Conservation (phyloP, 225 moss, liverwort and hornwort species). For the Asterella californica region DNA sequence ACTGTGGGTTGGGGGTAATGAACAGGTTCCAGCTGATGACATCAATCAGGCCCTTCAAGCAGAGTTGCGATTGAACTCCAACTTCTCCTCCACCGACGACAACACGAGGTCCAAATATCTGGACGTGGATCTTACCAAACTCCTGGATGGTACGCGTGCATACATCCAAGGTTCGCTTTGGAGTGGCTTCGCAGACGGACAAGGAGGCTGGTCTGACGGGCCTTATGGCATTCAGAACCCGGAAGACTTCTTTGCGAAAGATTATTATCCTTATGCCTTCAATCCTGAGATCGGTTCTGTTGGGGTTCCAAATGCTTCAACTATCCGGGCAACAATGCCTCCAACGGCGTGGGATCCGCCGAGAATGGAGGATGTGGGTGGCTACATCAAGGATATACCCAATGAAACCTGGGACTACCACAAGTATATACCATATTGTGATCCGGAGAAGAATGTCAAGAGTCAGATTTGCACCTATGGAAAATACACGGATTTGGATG, state of each 20-base stretch:
- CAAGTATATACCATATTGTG: conserved; percentile 81
- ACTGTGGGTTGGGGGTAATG: conserved; percentile 97
- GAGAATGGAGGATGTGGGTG: conserved; percentile 26
- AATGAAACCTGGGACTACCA: conserved; percentile 86
- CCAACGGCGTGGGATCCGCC: conserved; percentile 87
- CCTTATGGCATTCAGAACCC: conserved; percentile 83
- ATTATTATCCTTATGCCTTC: conserved; percentile 71
- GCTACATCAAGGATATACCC: conserved; percentile 52
- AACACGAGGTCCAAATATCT: not conserved
- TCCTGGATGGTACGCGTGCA: conserved; percentile 74
- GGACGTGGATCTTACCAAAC: conserved; percentile 52
- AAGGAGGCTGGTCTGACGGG: conserved; percentile 78
- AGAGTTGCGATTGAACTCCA: conserved; percentile 35
- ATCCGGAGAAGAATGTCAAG: conserved; percentile 47
- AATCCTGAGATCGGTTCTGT: conserved; percentile 96
- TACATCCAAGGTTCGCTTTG: conserved; percentile 90
- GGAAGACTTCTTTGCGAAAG: conserved; percentile 60
- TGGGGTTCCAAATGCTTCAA: conserved; percentile 81
- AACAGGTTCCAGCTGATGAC: conserved; percentile 77
- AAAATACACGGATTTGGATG: conserved; percentile 53
- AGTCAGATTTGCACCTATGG: conserved; percentile 73
- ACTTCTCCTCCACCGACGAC: conserved; percentile 27
- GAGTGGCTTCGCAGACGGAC: conserved; percentile 82
- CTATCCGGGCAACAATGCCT: conserved; percentile 89
- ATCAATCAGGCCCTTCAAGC: conserved; percentile 58